A percentile compares a stretch with the other conserved stretches of the same genome.
Conservation (phyloP, 805 yeast species). For the Candida nitratophila region DNA sequence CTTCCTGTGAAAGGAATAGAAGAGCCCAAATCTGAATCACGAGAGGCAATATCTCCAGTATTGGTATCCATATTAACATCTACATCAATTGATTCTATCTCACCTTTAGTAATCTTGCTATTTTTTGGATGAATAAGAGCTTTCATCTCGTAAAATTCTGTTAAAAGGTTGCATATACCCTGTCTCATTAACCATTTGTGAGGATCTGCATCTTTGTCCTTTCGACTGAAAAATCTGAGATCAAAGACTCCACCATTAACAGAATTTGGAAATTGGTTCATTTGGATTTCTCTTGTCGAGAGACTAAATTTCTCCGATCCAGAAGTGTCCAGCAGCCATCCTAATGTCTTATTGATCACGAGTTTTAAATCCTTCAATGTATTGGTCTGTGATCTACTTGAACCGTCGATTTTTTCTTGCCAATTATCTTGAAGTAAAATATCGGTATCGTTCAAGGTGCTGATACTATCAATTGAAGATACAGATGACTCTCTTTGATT, state of each 20-base stretch:
- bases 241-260: neutral
- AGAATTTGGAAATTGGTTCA: neutral
- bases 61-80: too few species aligned
- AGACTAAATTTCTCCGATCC: neutral
- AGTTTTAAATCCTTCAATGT: too few species aligned
- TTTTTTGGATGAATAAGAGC: neutral
- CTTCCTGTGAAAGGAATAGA: too few species aligned
- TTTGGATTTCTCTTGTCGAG: neutral
- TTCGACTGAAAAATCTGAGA: neutral
- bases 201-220: constrained; percentile 3
- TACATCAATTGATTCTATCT: neutral
- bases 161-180: constrained; percentile 29
- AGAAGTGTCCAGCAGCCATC: neutral
- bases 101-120: neutral
- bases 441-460: neutral
- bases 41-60: too few species aligned
- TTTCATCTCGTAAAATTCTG: constrained; percentile 19
- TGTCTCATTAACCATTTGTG: constrained; percentile 34
- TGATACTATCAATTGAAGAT: neutral
- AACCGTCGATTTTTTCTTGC: constrained; percentile 9
- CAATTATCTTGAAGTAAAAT: constrained; percentile 10
- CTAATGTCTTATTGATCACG: neutral
- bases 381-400: neutral
- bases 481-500: neutral
- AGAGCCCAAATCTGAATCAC: too few species aligned